phyloP scores from a whole-genome alignment of 495 filamentous ascomycete species.

The Neurospora sp. region DNA sequence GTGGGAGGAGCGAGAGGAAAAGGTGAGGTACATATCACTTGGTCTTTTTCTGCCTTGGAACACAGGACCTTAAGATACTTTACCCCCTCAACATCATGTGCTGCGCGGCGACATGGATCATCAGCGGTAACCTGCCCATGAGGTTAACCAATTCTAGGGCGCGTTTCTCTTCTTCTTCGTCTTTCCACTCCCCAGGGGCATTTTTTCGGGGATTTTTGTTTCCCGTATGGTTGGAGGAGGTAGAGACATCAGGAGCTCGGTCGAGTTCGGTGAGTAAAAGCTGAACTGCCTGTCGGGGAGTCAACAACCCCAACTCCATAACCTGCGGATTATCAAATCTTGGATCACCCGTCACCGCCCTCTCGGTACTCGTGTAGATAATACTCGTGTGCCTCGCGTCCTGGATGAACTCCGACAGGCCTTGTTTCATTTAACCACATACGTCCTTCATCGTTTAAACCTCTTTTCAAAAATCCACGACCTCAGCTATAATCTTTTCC shows the following conservation, averaged over 20 bases:
- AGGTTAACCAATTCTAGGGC: conserved; percentile 57
- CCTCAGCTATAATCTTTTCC: too few relatives aligned
- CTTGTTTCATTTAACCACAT: too few relatives aligned
- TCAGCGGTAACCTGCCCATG: conserved; percentile 63
- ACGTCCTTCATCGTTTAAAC: too few relatives aligned
- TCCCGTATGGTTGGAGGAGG: neutral
- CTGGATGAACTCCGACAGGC: conserved; percentile 57
- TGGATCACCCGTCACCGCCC: conserved; percentile 54
- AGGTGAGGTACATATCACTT: too few relatives aligned
- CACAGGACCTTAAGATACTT: too few relatives aligned
- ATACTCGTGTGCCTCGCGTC: conserved; percentile 58
- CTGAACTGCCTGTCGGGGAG: conserved; percentile 35
- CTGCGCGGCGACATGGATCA: conserved; percentile 70
- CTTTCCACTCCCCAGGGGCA: conserved; percentile 46
- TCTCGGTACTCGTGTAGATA: conserved; percentile 68
- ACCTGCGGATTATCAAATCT: conserved; percentile 66
- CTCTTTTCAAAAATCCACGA: too few relatives aligned
- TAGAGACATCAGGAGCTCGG: neutral
- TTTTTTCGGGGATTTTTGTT: conserved; percentile 13
- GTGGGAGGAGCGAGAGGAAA: too few relatives aligned
- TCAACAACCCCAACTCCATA: conserved; percentile 50
- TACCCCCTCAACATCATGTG: too few relatives aligned
- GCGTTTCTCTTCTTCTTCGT: conserved; percentile 45
- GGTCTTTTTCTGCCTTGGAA: too few relatives aligned
- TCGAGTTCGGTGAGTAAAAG: conserved; percentile 41